Evolutionary conservation across 257 asterid species (phyloP).

Genomic region (Solanum ahanhuiri): DNA sequence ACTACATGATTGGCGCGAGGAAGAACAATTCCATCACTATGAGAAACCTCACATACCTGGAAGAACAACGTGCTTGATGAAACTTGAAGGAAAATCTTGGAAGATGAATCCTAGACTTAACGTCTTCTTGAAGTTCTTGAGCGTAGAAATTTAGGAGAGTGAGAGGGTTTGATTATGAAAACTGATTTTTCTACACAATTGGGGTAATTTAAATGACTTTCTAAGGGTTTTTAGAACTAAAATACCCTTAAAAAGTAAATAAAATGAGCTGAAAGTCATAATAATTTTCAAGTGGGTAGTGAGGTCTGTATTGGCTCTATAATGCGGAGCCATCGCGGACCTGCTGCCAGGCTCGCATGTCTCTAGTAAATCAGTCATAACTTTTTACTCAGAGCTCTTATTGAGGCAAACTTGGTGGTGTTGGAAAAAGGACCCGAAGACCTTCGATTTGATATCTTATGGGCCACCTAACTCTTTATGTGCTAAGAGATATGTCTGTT

Average conservation of each 20-base stretch:
- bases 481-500: not conserved
- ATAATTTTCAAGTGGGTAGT: too few relatives aligned
- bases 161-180: not conserved
- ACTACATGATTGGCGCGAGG: not conserved
- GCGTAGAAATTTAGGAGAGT: not conserved
- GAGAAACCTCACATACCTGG: not conserved
- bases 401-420: not conserved
- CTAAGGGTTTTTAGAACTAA: not conserved
- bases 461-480: not conserved
- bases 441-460: not conserved
- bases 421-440: not conserved
- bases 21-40: not conserved
- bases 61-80: not conserved
- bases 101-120: not conserved
- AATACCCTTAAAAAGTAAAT: not conserved
- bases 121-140: not conserved
- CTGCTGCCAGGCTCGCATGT: fast-evolving
- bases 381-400: not conserved
- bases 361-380: not conserved
- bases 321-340: not conserved
- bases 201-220: not conserved
- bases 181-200: not conserved
- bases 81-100: not conserved
- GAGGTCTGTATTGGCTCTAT: not conserved
- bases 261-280: too few relatives aligned